Conservation (phyloP, 495 filamentous ascomycete genomes). For the Trichocladium uniseriatum region DNA sequence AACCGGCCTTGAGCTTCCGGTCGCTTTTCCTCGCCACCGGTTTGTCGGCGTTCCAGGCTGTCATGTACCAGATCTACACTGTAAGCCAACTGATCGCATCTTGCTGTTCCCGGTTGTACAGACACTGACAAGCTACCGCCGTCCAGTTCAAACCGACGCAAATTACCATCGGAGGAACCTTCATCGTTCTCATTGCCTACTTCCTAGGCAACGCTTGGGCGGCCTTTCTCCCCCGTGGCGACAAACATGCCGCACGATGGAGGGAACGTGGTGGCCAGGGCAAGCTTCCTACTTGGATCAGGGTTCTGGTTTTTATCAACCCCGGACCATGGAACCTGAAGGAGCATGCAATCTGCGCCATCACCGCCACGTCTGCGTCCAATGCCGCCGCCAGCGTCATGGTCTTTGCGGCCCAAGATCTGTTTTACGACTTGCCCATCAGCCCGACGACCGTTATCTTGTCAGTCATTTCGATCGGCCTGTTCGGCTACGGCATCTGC, state of each 20-base stretch:
- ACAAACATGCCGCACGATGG: conserved; percentile 21
- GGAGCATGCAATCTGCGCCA: conserved; percentile 36
- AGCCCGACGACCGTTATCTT: conserved; percentile 32
- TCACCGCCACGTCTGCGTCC: conserved; percentile 36
- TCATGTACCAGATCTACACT: conserved; percentile 41
- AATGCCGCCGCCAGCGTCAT: conserved; percentile 26
- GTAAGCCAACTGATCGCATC: conserved; percentile 12
- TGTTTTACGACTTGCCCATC: conserved; percentile 36
- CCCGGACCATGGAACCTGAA: conserved; percentile 34
- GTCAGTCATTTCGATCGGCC: conserved; percentile 32
- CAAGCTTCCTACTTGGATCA: conserved; percentile 8
- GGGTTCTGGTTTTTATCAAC: conserved; percentile 32
- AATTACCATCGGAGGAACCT: conserved; percentile 16
- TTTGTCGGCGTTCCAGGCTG: conserved; percentile 39
- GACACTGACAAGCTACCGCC: neutral
- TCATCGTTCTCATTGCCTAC: conserved; percentile 30
- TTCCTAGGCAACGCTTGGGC: conserved; percentile 33
- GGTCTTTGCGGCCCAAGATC: conserved; percentile 34
- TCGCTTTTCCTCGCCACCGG: conserved; percentile 35
- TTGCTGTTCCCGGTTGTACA: neutral
- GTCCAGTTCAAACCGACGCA: conserved; percentile 16
- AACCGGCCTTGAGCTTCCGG: conserved; percentile 39
- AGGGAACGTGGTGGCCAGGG: conserved; percentile 7
- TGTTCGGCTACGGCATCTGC: conserved; percentile 47
- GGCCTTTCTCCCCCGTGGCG: conserved; percentile 33